Evolutionary conservation across 2,329 filamentous ascomycete species (phyloP).

Genomic region (Escovopsis sp.): DNA sequence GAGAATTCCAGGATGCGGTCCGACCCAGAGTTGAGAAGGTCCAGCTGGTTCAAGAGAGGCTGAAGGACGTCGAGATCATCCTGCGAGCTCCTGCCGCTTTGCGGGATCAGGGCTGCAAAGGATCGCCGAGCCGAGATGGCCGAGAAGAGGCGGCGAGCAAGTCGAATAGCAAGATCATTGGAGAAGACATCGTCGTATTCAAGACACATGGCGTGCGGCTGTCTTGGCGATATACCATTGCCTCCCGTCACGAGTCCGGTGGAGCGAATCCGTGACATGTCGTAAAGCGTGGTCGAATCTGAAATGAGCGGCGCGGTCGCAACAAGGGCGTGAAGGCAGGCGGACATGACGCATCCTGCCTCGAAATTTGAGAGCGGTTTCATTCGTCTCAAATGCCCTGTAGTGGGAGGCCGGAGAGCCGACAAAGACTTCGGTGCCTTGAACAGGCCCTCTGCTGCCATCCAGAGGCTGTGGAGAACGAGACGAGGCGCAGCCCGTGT

Average conservation of each 20-base stretch:
- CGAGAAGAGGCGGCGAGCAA: constrained; percentile 42
- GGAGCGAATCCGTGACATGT: constrained; percentile 45
- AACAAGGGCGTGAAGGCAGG: constrained; percentile 47
- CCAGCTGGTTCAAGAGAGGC: constrained; percentile 36
- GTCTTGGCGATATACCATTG: constrained; percentile 28
- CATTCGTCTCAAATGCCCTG: constrained; percentile 2
- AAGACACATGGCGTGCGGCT: constrained; percentile 35
- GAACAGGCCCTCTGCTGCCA: constrained; percentile 42
- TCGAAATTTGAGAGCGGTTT: constrained; percentile 25
- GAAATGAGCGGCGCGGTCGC: constrained; percentile 38
- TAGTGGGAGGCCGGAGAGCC: constrained; percentile 18
- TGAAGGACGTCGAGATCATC: constrained; percentile 24
- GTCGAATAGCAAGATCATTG: constrained; percentile 41
- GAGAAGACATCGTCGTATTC: constrained; percentile 49
- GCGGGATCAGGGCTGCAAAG: constrained; percentile 29
- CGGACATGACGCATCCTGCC: constrained; percentile 37
- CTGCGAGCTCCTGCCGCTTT: constrained; percentile 20
- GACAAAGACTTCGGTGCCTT: constrained; percentile 33
- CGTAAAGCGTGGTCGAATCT: constrained; percentile 33
- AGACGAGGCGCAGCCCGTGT: constrained; percentile 40
- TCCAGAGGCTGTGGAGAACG: constrained; percentile 50
- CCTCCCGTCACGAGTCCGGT: constrained; percentile 34
- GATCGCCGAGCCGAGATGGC: constrained; percentile 38
- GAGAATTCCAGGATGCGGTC: constrained; percentile 32
- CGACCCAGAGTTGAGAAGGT: constrained; percentile 31